Evolutionary conservation across 2,329 filamentous ascomycete genomes (phyloP).

Genomic region (Verticillium tricorpus): DNA sequence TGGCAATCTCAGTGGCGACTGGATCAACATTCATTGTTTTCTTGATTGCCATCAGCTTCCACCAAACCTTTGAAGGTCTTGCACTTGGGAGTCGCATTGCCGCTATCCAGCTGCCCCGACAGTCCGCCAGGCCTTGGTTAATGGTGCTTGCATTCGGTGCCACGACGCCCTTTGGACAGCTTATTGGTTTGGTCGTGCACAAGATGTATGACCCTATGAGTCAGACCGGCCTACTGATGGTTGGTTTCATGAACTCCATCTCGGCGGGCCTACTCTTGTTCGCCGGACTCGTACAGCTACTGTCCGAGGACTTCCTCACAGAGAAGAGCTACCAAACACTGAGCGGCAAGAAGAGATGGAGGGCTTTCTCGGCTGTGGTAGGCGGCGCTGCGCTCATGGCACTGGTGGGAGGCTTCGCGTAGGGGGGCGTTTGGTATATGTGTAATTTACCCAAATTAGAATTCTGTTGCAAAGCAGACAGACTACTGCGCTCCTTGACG

Average conservation of each 20-base stretch:
- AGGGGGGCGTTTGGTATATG: slow-evolving; percentile 14
- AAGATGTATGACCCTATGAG: slow-evolving; percentile 76
- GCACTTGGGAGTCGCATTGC: slow-evolving; percentile 82
- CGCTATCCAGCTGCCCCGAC: slow-evolving; percentile 70
- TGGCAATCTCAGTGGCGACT: slow-evolving; percentile 78
- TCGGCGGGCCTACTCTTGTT: slow-evolving; percentile 77
- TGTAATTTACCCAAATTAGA: background rate
- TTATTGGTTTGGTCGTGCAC: slow-evolving; percentile 73
- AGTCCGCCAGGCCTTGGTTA: slow-evolving; percentile 73
- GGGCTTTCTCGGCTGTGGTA: slow-evolving; percentile 60
- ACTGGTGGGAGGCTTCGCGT: slow-evolving; percentile 68
- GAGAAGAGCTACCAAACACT: slow-evolving; percentile 69
- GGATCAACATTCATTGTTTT: slow-evolving; percentile 77
- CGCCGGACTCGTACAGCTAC: slow-evolving; percentile 76
- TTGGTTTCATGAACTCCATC: slow-evolving; percentile 84
- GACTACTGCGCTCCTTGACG: background rate
- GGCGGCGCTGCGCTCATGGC: slow-evolving; percentile 66
- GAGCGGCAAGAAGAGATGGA: slow-evolving; percentile 54
- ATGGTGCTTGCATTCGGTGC: slow-evolving; percentile 73
- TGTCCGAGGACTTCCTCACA: slow-evolving; percentile 78
- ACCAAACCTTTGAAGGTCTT: slow-evolving; percentile 85
- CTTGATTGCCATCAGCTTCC: slow-evolving; percentile 74
- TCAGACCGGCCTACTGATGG: slow-evolving; percentile 71
- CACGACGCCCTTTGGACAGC: slow-evolving; percentile 59
- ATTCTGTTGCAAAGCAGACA: background rate